Evolutionary conservation across 2,329 filamentous ascomycete species (phyloP), one percentile per base, ranked within the genome.

Genomic region (Fusarium sp.): DNA sequence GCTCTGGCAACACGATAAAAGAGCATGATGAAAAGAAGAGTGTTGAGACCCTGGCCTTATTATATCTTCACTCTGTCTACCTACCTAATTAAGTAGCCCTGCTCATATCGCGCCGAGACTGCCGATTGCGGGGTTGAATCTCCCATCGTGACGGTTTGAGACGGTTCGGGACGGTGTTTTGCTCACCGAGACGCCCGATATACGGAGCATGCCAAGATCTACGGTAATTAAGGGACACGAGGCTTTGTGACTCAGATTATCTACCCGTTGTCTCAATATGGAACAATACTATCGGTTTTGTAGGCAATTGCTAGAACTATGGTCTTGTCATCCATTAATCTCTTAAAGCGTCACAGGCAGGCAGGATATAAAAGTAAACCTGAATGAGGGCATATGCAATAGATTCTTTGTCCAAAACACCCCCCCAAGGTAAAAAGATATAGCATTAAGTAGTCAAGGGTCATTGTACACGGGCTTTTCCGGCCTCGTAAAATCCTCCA

Each of bases 381-480:
- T 33, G 31, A 67, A 46, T 74, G 72, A 70, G 69, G 64, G 67
- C 66, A 70, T 70, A 73, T 74, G 72, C 66, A 70, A 73, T 73
- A 73, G 66, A 75, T 75, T 75, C 66, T 70, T 74, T 70, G 70
- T 73, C 72, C 73, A 75, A 75, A 75, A 75, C 72, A 75, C 66
- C 75, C 66, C 66, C 72, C 69, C 59, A 62, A 73, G 71, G 71
- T 75, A 67, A 75, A 75, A 75, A 75, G 80, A 81, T 75, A 77
- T 77, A 82, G 78, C 77, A 83, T 82, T 84, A 83, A 81, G 81
- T 83, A 83, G 80, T 81, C 80, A 83, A 80, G 73, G 77, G 79
- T 83, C 83, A 82, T 84, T 83, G 82, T 84, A 84, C 83, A 84
- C 73, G 77, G 81, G 79, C 79, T 77, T 77, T 75, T 71, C 69